Evolutionary conservation across 1,139 yeast species (phyloP).

Genomic region (Hyphopichia pseudoburtonii): DNA sequence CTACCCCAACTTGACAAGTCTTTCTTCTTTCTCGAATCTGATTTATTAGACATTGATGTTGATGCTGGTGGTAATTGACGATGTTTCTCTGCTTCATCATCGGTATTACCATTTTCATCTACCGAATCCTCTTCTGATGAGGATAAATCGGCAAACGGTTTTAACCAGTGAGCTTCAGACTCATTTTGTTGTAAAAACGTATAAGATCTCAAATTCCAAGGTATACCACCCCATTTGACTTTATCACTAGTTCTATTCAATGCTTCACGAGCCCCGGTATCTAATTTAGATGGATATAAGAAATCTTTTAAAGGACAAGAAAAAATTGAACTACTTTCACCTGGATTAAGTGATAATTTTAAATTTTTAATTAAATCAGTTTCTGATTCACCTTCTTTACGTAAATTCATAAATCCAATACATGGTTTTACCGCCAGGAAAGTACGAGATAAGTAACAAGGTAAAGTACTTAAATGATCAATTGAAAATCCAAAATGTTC

Average conservation of each 20-base stretch:
- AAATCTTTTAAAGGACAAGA: constrained; percentile 68
- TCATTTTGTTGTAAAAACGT: constrained; percentile 56
- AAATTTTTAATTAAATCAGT: constrained; percentile 27
- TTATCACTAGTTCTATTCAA: constrained; percentile 40
- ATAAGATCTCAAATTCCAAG: constrained; percentile 63
- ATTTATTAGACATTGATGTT: constrained; percentile 2
- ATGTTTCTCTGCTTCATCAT: constrained; percentile 15
- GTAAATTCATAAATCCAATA: constrained; percentile 57
- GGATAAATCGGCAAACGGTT: constrained; percentile 52
- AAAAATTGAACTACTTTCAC: constrained; percentile 68
- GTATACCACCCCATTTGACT: constrained; percentile 69
- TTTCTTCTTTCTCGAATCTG: constrained; percentile 7
- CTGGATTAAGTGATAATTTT: constrained; percentile 57
- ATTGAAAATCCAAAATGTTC: constrained; percentile 52
- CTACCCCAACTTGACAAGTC: constrained; percentile 38
- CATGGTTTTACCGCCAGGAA: constrained; percentile 82
- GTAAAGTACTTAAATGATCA: constrained; percentile 60
- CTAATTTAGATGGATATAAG: constrained; percentile 43
- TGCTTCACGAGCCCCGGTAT: constrained; percentile 33
- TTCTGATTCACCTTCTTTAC: constrained; percentile 5
- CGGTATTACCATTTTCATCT: constrained; percentile 13
- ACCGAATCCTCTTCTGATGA: constrained; percentile 50
- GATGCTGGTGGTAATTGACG: constrained; percentile 12
- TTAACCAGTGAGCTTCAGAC: constrained; percentile 64
- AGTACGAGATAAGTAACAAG: constrained; percentile 77